These are phyloP conservation scores for Wickerhamomyces bisporus DNA, from an alignment of 805 yeast genomes.

Conservation along the genomic window DNA sequence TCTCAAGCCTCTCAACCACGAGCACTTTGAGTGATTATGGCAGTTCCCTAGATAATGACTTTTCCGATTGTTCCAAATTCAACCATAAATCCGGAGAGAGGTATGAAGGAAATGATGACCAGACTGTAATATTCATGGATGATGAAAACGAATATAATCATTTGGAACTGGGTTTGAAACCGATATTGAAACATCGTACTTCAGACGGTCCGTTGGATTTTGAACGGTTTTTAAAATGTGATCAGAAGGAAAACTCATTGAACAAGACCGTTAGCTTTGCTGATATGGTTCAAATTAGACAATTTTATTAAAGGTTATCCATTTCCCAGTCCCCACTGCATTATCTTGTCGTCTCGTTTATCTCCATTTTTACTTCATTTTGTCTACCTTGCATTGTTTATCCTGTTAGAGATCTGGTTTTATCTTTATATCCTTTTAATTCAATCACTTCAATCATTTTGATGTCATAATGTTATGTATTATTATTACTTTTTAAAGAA, in stretches of 20 bases:
- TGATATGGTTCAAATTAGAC: constrained; percentile 24
- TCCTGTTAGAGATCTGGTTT: no score
- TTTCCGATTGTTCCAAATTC: constrained; percentile 1
- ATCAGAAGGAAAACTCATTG: constrained; percentile 1
- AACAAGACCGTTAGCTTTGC: constrained; percentile 24
- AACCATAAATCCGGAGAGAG: neutral
- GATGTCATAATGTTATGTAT: no score
- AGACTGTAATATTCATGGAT: constrained; percentile 1
- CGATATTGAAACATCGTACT: constrained; percentile 17
- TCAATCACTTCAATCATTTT: no score
- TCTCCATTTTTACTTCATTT: no score
- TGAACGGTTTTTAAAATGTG: constrained; percentile 2
- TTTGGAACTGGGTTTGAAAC: constrained; percentile 6
- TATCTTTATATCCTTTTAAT: no score
- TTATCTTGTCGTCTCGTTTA: no score
- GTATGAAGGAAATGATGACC: constrained; percentile 2
- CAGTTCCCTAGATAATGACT: neutral
- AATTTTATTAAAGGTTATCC: constrained; percentile 10
- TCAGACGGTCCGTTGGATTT: constrained; percentile 8
- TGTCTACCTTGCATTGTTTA: no score
- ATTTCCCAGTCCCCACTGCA: no score
- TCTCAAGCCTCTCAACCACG: constrained; percentile 4
- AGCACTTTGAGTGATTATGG: neutral
- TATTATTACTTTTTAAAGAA: no score
- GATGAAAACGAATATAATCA: constrained; percentile 1